Conservation (phyloP, 2,329 filamentous ascomycete genomes). For the Aspergillus novofumigatus region DNA sequence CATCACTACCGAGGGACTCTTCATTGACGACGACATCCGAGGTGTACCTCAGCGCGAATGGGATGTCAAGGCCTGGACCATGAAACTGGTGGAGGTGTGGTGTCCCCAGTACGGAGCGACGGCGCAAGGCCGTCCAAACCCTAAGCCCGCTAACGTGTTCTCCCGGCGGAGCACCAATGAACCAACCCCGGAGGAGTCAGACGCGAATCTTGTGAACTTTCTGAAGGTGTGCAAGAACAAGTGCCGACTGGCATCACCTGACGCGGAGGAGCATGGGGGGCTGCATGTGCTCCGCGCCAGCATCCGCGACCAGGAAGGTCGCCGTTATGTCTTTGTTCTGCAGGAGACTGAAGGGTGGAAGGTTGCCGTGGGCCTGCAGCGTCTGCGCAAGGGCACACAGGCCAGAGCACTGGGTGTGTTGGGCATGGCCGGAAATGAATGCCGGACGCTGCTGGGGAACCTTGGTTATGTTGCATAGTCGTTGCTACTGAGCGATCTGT, state of each 20-base stretch:
- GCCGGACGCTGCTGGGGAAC: slow-evolving; percentile 15
- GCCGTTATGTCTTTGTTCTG: slow-evolving; percentile 59
- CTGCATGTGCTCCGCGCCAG: slow-evolving; percentile 56
- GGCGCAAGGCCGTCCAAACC: slow-evolving; percentile 26
- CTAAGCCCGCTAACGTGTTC: slow-evolving; percentile 29
- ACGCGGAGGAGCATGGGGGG: slow-evolving; percentile 38
- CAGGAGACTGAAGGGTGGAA: slow-evolving; percentile 60
- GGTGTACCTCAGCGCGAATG: slow-evolving; percentile 92
- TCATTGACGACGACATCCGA: slow-evolving; percentile 93
- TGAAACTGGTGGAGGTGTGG: slow-evolving; percentile 89
- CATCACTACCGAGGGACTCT: slow-evolving; percentile 89
- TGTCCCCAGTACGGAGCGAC: slow-evolving; percentile 58
- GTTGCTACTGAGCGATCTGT: neutral
- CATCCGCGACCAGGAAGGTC: slow-evolving; percentile 57
- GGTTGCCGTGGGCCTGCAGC: slow-evolving; percentile 55
- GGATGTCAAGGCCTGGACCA: slow-evolving; percentile 97
- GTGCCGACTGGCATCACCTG: slow-evolving; percentile 49
- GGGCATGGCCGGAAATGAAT: slow-evolving; percentile 16
- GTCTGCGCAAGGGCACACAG: slow-evolving; percentile 53
- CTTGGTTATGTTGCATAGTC: slow-evolving; percentile 14
- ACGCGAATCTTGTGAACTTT: slow-evolving; percentile 60
- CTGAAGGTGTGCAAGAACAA: slow-evolving; percentile 61
- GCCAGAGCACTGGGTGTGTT: slow-evolving; percentile 52
- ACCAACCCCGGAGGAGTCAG: slow-evolving; percentile 61
- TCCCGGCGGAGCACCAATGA: slow-evolving; percentile 47